Evolutionary conservation across 1,284 basidiomycete species (phyloP).

Genomic region (Veloboletus limbatus): DNA sequence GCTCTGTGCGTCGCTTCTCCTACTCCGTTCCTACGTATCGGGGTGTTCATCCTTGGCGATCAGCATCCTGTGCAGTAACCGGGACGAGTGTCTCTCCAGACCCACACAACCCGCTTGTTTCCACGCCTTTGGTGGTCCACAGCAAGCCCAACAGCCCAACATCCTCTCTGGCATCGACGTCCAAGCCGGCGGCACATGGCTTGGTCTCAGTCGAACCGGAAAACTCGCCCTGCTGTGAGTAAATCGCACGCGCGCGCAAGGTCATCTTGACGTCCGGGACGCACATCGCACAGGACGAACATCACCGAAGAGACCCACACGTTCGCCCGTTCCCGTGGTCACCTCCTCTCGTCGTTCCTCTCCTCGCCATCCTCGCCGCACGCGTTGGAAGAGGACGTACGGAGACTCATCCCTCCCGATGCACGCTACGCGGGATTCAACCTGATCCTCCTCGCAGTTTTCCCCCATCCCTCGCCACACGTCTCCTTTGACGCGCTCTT

Average conservation of each 20-base stretch:
- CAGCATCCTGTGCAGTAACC: slow-evolving; percentile 72
- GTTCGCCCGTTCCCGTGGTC: slow-evolving; percentile 60
- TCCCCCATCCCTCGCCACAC: slow-evolving; percentile 16
- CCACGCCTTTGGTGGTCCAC: slow-evolving; percentile 57
- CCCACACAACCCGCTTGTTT: slow-evolving; percentile 65
- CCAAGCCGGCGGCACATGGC: slow-evolving; percentile 74
- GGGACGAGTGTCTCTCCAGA: slow-evolving; percentile 69
- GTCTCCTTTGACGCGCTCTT: slow-evolving; percentile 50
- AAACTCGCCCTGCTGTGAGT: slow-evolving; percentile 69
- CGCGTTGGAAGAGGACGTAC: slow-evolving; percentile 40
- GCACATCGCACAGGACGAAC: slow-evolving; percentile 60
- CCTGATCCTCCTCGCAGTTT: slow-evolving; percentile 58
- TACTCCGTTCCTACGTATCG: no score
- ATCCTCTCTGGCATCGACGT: slow-evolving; percentile 73
- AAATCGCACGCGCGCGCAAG: no score
- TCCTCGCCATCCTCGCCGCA: slow-evolving; percentile 4
- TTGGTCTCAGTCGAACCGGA: slow-evolving; percentile 63
- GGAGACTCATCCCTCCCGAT: slow-evolving; percentile 43
- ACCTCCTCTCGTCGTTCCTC: slow-evolving; percentile 64
- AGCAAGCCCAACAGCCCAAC: slow-evolving; percentile 27
- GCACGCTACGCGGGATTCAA: slow-evolving; percentile 74
- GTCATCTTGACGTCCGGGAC: no score
- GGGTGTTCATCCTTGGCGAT: background rate
- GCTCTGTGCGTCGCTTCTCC: slow-evolving; percentile 57
- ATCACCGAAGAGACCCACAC: slow-evolving; percentile 59